Evolutionary conservation across 805 yeast species (phyloP).

Genomic region (Yamadazyma endophytica): DNA sequence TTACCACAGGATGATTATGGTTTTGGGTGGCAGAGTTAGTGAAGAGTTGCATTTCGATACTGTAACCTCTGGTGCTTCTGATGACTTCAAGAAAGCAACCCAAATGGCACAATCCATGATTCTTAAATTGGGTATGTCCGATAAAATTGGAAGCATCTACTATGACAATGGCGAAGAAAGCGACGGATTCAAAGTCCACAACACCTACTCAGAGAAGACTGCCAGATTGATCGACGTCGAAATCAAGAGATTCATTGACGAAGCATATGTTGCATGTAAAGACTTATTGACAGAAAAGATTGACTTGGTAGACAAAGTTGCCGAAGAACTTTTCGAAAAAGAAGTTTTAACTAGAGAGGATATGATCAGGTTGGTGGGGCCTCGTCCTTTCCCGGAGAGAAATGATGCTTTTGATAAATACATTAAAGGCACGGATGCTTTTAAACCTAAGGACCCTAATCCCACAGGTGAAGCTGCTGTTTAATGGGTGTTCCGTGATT

Average conservation of each 20-base stretch:
- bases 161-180: slow-evolving; percentile 49
- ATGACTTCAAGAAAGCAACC: slow-evolving; percentile 89
- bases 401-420: slow-evolving; percentile 89
- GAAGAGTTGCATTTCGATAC: slow-evolving; percentile 85
- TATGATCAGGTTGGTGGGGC: slow-evolving; percentile 84
- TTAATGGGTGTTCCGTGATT: too few relatives aligned
- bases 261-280: slow-evolving; percentile 69
- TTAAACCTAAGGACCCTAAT: slow-evolving; percentile 20
- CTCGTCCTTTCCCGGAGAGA: slow-evolving; percentile 85
- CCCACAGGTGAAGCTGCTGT: slow-evolving; percentile 5
- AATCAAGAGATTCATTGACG: slow-evolving; percentile 71
- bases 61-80: slow-evolving; percentile 89
- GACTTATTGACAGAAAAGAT: slow-evolving; percentile 63
- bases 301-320: slow-evolving; percentile 78
- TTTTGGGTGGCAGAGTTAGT: slow-evolving; percentile 87
- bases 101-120: slow-evolving; percentile 90
- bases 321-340: slow-evolving; percentile 77
- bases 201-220: slow-evolving; percentile 70
- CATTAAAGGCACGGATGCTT: slow-evolving; percentile 44
- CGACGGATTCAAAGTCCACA: slow-evolving; percentile 20
- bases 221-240: slow-evolving; percentile 77
- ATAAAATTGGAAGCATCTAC: slow-evolving; percentile 64
- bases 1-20: slow-evolving; percentile 85
- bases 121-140: slow-evolving; percentile 83
- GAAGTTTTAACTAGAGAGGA: slow-evolving; percentile 94